These are phyloP conservation scores for Lasiosphaeria hispida DNA, from an alignment of 495 filamentous ascomycete species.

Conservation along the genomic window DNA sequence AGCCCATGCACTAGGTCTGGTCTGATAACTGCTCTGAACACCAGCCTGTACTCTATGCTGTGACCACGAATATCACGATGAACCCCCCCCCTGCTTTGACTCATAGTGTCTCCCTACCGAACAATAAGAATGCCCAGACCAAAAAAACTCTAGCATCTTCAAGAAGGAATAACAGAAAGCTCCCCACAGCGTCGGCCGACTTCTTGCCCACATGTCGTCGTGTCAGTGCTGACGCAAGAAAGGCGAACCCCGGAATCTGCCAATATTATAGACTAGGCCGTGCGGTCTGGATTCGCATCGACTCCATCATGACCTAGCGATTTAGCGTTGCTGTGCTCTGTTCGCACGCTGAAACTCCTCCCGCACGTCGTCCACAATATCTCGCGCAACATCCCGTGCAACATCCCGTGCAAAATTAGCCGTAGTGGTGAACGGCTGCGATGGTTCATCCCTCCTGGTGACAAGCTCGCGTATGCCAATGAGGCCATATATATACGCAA, in stretches of 20 bases:
- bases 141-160: too few species aligned
- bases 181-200: too few species aligned
- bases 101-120: too few species aligned
- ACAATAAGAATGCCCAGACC: too few species aligned
- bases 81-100: too few species aligned
- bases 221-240: too few species aligned
- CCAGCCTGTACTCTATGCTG: too few species aligned
- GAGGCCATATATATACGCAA: constrained; percentile 43
- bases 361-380: constrained; percentile 1
- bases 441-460: constrained; percentile 20
- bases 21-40: too few species aligned
- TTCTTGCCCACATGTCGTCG: too few species aligned
- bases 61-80: too few species aligned
- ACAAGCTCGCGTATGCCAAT: constrained; percentile 43
- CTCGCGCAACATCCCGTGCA: constrained; percentile 2
- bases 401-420: constrained; percentile 9
- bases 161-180: too few species aligned
- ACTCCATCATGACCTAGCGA: not conserved
- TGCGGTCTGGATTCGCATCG: not conserved
- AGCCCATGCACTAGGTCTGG: too few species aligned
- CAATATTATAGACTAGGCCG: not conserved
- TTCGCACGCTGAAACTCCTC: constrained; percentile 5
- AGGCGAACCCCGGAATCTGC: not conserved
- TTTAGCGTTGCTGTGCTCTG: constrained; percentile 2
- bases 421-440: constrained; percentile 5